Base-by-base conservation (phyloP, 441 rosid species). In the Rhodomyrtus psidioides region DNA sequence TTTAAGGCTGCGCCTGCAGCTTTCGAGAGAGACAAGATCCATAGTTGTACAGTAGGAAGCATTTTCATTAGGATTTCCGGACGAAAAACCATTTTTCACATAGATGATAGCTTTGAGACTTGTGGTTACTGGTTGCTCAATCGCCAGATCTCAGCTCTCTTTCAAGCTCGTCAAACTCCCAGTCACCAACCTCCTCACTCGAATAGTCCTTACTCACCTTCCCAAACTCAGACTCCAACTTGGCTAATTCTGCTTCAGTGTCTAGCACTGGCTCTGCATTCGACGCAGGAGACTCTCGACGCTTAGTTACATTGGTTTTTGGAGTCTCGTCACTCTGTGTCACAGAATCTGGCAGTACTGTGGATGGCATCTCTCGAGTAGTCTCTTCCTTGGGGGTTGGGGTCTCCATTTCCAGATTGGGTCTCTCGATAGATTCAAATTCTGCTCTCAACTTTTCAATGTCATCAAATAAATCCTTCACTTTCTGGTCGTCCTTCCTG, bases 81-180 rank as follows among this genome's bases (percentile, higher is more conserved):
- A 62, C 13, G 79, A 39, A 5, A 70, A 70, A 26, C 49, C 49
- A 1, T 5, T 34, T 34, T 34, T 21, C 15, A 39, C 26, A 34
- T 70, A 34, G 49, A 70, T 34, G 79, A 70, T 70, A 17, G 53
- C 56, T 51, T 65, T 58, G 34, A 46, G 83, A 53, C 28, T 56
- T 54, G 85, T 88, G 89, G 83, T 93, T 87, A 60, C 85, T 70
- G 7, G 88, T 49, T 16, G 91, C 75, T 49, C 94, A 56, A 86
- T 93, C 93, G 17, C 91, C 91, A 30, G 92, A 90, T 87, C 87
- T 93, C 84, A 97, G 85, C 90, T 96, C 99, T 89, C 92, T 94
- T 88, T 97, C 98, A 12, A 96, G 98, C 91, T 97, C 99, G 81
- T 97, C 99, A 51, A 97, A 97, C 89, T 97, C 99, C 99, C 99